phyloP scores from a whole-genome alignment of 805 yeast species.

The Candida odintsovae region DNA sequence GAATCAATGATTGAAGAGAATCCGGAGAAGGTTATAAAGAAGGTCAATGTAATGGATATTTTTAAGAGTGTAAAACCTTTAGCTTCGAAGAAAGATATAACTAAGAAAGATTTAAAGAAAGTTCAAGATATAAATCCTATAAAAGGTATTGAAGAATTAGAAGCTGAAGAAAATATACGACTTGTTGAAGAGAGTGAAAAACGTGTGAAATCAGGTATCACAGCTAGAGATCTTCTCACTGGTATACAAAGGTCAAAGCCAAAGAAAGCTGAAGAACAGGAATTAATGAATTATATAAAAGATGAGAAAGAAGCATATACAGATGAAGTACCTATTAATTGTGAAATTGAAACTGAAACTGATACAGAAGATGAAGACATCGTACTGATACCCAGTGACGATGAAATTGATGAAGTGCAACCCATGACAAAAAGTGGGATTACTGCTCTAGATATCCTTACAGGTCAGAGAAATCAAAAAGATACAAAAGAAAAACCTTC shows the following conservation, averaged over 20 bases:
- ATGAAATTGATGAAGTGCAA: not conserved
- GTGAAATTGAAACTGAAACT: not conserved
- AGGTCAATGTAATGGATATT: slow-evolving; percentile 5
- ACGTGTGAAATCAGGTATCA: slow-evolving; percentile 6
- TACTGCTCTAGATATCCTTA: not conserved
- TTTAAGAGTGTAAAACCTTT: slow-evolving; percentile 1
- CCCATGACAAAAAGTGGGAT: not conserved
- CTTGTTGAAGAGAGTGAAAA: not conserved
- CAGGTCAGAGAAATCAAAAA: not conserved
- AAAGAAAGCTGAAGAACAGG: not conserved
- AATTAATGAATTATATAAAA: no score
- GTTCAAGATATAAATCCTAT: not conserved
- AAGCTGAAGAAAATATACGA: not conserved
- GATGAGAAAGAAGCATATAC: no score
- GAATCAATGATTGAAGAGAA: not conserved
- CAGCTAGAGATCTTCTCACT: slow-evolving; percentile 13
- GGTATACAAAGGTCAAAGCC: not conserved
- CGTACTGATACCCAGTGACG: not conserved
- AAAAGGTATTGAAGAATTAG: not conserved
- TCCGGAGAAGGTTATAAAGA: not conserved
- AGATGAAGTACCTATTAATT: no score
- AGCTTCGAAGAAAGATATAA: not conserved
- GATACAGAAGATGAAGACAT: not conserved
- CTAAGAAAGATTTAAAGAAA: not conserved
- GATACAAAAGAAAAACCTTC: not conserved